These are phyloP conservation scores for Backusella sp. DNA, from an alignment of 192 early-diverging fungal genomes.

Conservation along the genomic window DNA sequence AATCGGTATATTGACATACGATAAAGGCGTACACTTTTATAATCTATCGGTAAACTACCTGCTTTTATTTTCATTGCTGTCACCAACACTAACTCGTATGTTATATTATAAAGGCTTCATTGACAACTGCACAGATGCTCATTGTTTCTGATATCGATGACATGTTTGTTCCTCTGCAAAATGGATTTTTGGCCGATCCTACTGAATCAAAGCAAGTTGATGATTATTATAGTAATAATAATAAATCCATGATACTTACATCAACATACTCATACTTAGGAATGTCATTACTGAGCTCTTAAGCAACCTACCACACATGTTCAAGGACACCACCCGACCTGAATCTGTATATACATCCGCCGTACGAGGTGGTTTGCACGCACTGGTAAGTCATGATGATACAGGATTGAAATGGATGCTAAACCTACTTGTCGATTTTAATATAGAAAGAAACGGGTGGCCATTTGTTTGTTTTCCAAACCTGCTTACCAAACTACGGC, in stretches of 20 bases:
- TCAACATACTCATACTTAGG: slow-evolving; percentile 34
- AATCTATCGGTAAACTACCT: slow-evolving; percentile 67
- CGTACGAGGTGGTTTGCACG: slow-evolving; percentile 72
- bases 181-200: slow-evolving; percentile 91
- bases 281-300: slow-evolving; percentile 79
- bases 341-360: slow-evolving; percentile 87
- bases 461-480: slow-evolving; percentile 87
- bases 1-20: slow-evolving; percentile 91
- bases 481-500: slow-evolving; percentile 82
- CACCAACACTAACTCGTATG: neutral
- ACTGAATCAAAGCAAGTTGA: slow-evolving; percentile 67
- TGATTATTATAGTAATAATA: too few species aligned
- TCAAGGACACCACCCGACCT: slow-evolving; percentile 71
- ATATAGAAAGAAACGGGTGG: slow-evolving; percentile 75
- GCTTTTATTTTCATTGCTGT: neutral
- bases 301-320: slow-evolving; percentile 81
- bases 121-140: slow-evolving; percentile 94
- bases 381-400: slow-evolving; percentile 70
- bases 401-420: neutral
- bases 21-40: slow-evolving; percentile 93
- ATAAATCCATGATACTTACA: neutral
- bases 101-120: slow-evolving; percentile 48
- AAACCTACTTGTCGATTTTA: neutral
- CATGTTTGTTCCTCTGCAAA: slow-evolving; percentile 92
- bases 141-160: slow-evolving; percentile 91